A percentile compares a stretch with the other conserved stretches of the same genome.
Evolutionary conservation across 2,329 filamentous ascomycete genomes (phyloP).

Genomic region (Falciphora oryzae): DNA sequence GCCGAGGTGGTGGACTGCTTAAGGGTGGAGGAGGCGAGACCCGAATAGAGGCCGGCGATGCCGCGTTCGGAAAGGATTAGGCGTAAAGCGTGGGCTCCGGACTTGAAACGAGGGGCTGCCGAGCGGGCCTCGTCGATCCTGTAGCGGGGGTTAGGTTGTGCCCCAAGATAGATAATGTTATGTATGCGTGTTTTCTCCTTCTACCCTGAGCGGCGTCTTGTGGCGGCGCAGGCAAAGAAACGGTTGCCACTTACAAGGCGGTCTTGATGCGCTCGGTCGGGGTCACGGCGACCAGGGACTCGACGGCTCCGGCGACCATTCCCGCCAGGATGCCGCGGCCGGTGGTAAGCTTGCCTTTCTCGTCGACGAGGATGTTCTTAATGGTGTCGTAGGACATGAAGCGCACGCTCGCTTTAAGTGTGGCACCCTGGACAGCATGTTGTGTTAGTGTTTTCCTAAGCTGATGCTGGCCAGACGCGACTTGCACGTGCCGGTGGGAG

Average conservation of each 20-base stretch:
- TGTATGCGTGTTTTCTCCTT: too few species aligned
- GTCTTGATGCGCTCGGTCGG: constrained; percentile 66
- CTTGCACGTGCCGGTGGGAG: too few species aligned
- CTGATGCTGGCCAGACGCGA: too few species aligned
- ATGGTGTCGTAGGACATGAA: constrained; percentile 63
- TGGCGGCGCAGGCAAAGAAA: too few species aligned
- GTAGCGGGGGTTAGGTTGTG: neutral
- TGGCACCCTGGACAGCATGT: constrained; percentile 36
- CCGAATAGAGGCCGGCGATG: constrained; percentile 36
- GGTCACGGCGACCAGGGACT: constrained; percentile 59
- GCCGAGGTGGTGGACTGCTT: constrained; percentile 43
- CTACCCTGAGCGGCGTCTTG: too few species aligned
- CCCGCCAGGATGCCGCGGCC: constrained; percentile 54
- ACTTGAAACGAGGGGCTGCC: constrained; percentile 21
- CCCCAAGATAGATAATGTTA: neutral
- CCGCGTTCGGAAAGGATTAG: constrained; percentile 33
- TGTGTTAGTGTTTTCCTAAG: neutral
- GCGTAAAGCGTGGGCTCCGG: constrained; percentile 26
- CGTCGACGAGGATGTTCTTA: constrained; percentile 49
- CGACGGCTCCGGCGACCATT: constrained; percentile 57
- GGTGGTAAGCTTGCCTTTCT: constrained; percentile 51
- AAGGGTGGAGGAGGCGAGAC: constrained; percentile 37
- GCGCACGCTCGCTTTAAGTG: constrained; percentile 60
- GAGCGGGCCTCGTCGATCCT: constrained; percentile 32
- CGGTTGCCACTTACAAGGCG: constrained; percentile 35